Evolutionary conservation across 176 grass and related monocot genomes (phyloP), one percentile per base, ranked within the genome.

Genomic region (Panicum miliaceum): DNA sequence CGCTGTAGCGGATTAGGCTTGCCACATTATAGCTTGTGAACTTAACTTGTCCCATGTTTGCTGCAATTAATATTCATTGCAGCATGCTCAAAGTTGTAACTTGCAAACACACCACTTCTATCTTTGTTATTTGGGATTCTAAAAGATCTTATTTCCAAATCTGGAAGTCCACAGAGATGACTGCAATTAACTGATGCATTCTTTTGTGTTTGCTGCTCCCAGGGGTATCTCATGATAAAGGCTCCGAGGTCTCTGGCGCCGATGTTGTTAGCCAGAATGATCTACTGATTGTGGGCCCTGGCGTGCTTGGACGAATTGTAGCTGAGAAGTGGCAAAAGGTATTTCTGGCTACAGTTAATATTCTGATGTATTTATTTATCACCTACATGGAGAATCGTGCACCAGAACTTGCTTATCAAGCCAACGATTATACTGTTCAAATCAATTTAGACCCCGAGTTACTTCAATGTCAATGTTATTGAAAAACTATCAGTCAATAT

Each of bases 271-370:
- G 82, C 19, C 51, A 90, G 68, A 90, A 90, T 80, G 89, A 98
- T 92, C 54, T 95, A 54, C 81, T 98, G 45, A 95, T 98, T 80
- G 89, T 98, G 36, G 96, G 93, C 12, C 93, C 93, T 45, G 96
- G 96, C 81, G 93, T 95, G 68, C 96, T 98, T 53, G 96, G 93
- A 18, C 87, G 91, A 54, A 84, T 95, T 51, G 86, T 98, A 52
- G 96, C 96, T 51, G 74, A 93, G 45, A 88, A 91, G 35, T 98
- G 96, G 96, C 79, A 83, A 63, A 84, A 95, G 87, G 93, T 98
- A 47, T 79, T 58, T 14, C 29, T 90, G 54, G 0, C 34, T 27
- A 27, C 62, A 8, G 20, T 68, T 52, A 23, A 41, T 78, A 46
- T n/a, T 58, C 23, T 36, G 0, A 64, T 40, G 12, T 69, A 60